These are phyloP conservation scores for Albugo candida DNA, from an alignment of 352 stramenopile species.

Conservation along the genomic window DNA sequence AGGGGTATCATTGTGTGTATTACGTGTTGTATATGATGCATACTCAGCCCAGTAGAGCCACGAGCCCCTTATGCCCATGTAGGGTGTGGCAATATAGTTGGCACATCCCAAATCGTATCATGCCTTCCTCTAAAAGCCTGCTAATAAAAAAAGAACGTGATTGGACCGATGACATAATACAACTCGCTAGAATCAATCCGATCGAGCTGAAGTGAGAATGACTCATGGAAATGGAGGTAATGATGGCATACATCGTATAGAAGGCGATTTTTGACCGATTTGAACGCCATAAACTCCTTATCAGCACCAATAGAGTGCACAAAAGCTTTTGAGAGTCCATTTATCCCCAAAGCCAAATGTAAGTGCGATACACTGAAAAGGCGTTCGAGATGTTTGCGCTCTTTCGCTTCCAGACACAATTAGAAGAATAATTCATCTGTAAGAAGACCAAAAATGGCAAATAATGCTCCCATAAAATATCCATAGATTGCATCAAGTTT, in stretches of 20 bases:
- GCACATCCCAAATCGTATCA: too few species aligned
- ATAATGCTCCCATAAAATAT: too few species aligned
- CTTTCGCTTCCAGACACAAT: conserved; percentile 68
- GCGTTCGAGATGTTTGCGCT: conserved; percentile 26
- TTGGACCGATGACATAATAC: conserved; percentile 58
- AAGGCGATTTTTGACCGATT: conserved; percentile 70
- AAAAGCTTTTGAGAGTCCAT: conserved; percentile 93
- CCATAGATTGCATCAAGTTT: conserved; percentile 58
- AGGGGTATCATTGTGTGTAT: too few species aligned
- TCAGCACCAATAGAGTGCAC: conserved; percentile 77
- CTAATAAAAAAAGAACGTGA: conserved; percentile 62
- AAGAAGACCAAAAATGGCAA: too few species aligned
- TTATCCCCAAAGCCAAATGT: conserved; percentile 87
- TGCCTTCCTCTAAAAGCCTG: conserved; percentile 17
- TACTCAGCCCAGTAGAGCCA: too few species aligned
- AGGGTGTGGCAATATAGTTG: too few species aligned
- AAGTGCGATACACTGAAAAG: conserved; percentile 78
- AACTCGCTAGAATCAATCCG: conserved; percentile 73
- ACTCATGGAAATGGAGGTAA: conserved; percentile 43
- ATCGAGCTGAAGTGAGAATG: conserved; percentile 26
- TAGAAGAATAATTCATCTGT: conserved; percentile 44
- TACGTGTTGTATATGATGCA: too few species aligned
- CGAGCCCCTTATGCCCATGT: too few species aligned
- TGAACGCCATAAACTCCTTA: conserved; percentile 43
- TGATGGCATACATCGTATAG: conserved; percentile 51